Conservation (phyloP, 129 eudicot species). For the Flaveria trinervia region DNA sequence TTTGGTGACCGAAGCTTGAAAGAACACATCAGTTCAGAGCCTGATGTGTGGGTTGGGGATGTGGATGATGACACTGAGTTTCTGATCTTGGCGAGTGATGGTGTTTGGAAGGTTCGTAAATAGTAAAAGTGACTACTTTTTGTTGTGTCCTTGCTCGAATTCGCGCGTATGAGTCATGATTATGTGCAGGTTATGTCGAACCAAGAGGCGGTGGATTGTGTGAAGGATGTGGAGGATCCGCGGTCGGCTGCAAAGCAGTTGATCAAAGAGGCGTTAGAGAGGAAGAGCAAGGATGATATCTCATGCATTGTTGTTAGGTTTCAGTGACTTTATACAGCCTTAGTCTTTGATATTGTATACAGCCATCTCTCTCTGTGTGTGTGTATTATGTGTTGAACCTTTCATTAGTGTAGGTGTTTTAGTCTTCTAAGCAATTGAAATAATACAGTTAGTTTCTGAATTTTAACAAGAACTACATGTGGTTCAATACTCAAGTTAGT, state of each 20-base stretch:
- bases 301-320: constrained; percentile 71
- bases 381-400: too few relatives aligned
- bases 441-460: too few relatives aligned
- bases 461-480: too few relatives aligned
- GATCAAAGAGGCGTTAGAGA: constrained; percentile 58
- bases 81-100: constrained; percentile 78
- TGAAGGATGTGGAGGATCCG: constrained; percentile 58
- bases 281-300: constrained; percentile 70
- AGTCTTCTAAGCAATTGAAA: too few relatives aligned
- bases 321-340: constrained; percentile 29
- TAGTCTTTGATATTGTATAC: too few relatives aligned
- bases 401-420: too few relatives aligned
- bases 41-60: constrained; percentile 53
- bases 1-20: constrained; percentile 86
- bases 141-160: too few relatives aligned
- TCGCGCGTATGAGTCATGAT: too few relatives aligned
- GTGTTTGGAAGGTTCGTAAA: constrained; percentile 70
- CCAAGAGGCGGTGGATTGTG: constrained; percentile 79
- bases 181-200: constrained; percentile 70
- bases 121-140: too few relatives aligned
- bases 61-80: constrained; percentile 71
- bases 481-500: too few relatives aligned
- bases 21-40: constrained; percentile 79
- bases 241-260: constrained; percentile 60
- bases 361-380: too few relatives aligned